Evolutionary conservation across 2,329 filamentous ascomycete species (phyloP), one percentile per base, ranked within the genome.

Genomic region (Microsporum ferrugineum): DNA sequence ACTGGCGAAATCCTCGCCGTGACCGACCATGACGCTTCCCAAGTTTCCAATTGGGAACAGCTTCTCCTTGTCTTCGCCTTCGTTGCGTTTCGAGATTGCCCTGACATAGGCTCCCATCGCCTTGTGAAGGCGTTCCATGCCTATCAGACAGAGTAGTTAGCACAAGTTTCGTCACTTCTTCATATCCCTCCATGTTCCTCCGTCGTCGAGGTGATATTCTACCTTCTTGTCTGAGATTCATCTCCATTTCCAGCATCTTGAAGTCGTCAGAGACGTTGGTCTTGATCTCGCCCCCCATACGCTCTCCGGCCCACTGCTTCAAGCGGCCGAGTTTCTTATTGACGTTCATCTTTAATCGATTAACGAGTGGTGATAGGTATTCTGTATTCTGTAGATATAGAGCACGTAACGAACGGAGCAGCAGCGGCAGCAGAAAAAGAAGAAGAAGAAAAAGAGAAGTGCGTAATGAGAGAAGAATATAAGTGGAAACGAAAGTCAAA

Each of bases 251-350:
- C 68, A 97, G 78, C 63, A 84, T 83, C 77, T 89, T 95, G 82
- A 97, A 97, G 70, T 96, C 88, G 59, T 97, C 91, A 0, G 89
- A 88, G 65, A 90, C 85, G 72, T 81, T 84, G 7, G 92, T 96
- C 78, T 91, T 94, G 76, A 86, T 83, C 76, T 96, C 91, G 66
- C 84, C 84, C 68, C 92, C 92, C 89, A 97, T 96, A 77, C 91
- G 89, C 78, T 97, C 92, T 67, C 90, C 90, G 41, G 91, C 90
- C 92, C 92, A 97, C 87, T 97, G 92, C 79, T 92, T 95, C 80
- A 95, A 87, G 71, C 92, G 88, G 77, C 91, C 92, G 72, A 97
- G 85, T 74, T 95, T 96, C 81, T 95, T 96, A 76, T 84, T 86
- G 73, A 86, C 79, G 69, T 84, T 83, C 81, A 83, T 84, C 17